phyloP scores from a whole-genome alignment of 202 grass and related monocot species.

The Carex arenaria region DNA sequence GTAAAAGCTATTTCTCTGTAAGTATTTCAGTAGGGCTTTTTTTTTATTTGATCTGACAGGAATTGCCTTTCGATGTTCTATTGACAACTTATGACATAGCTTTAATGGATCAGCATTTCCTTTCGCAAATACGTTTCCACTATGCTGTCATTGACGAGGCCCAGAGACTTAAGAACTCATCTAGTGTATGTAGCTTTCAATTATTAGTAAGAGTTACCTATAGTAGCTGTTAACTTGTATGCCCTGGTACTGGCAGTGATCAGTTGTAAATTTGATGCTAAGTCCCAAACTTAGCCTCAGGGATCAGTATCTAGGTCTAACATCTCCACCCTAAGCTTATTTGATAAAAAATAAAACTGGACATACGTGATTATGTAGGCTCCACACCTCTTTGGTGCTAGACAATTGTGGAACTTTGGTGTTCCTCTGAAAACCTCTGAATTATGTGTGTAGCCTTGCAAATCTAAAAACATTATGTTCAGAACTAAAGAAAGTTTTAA shows the following conservation, averaged over 20 bases:
- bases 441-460: neutral
- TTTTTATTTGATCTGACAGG: slow-evolving; percentile 34
- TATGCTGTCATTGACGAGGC: slow-evolving; percentile 82
- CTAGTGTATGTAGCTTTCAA: slow-evolving; percentile 46
- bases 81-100: slow-evolving; percentile 88
- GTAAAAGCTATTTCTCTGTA: slow-evolving; percentile 7
- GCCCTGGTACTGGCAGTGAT: neutral
- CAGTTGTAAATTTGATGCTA: neutral
- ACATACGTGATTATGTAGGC: neutral
- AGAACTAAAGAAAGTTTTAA: neutral
- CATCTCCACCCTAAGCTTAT: neutral
- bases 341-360: neutral
- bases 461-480: neutral
- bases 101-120: slow-evolving; percentile 80
- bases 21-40: neutral
- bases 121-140: slow-evolving; percentile 80
- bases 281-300: neutral
- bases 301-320: neutral
- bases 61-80: slow-evolving; percentile 75
- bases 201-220: slow-evolving; percentile 4
- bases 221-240: neutral
- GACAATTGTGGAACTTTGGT: neutral
- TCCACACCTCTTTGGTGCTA: neutral
- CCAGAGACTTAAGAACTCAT: slow-evolving; percentile 83
- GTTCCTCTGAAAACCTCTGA: neutral